These are phyloP conservation scores for Moricandia arvensis DNA, from an alignment of 345 rosid genomes.

Conservation along the genomic window DNA sequence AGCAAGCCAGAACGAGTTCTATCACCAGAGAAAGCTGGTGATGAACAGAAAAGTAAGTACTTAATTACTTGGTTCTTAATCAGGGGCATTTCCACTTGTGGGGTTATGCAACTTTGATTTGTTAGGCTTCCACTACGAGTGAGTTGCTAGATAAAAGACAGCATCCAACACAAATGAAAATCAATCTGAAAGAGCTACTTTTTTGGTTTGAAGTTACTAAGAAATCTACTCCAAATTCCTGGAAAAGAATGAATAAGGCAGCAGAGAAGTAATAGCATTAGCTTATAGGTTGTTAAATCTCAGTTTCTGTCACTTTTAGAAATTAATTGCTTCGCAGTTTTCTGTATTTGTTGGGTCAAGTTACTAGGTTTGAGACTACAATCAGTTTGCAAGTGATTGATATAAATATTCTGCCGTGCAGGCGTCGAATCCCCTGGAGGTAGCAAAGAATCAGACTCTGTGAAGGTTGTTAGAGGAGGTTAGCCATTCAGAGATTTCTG, in stretches of 20 bases:
- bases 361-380: neutral
- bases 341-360: neutral
- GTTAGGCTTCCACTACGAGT: neutral
- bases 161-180: neutral
- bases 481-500: conserved; percentile 33
- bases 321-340: neutral
- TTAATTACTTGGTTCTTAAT: conserved; percentile 4
- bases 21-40: conserved; percentile 45
- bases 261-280: neutral
- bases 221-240: neutral
- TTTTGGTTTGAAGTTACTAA: neutral
- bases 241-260: neutral
- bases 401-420: conserved; percentile 36
- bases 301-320: neutral
- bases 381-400: conserved; percentile 6
- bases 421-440: conserved; percentile 46
- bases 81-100: neutral
- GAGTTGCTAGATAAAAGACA: neutral
- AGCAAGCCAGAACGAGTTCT: conserved; percentile 44
- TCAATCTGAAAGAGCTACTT: conserved; percentile 6
- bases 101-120: conserved; percentile 1
- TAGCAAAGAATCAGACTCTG: conserved; percentile 45
- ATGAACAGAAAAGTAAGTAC: conserved; percentile 55
- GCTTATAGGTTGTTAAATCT: neutral
- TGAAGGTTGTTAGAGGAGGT: conserved; percentile 96